Evolutionary conservation across 1,284 basidiomycete genomes (phyloP).

Genomic region (Acaromyces ingoldii): DNA sequence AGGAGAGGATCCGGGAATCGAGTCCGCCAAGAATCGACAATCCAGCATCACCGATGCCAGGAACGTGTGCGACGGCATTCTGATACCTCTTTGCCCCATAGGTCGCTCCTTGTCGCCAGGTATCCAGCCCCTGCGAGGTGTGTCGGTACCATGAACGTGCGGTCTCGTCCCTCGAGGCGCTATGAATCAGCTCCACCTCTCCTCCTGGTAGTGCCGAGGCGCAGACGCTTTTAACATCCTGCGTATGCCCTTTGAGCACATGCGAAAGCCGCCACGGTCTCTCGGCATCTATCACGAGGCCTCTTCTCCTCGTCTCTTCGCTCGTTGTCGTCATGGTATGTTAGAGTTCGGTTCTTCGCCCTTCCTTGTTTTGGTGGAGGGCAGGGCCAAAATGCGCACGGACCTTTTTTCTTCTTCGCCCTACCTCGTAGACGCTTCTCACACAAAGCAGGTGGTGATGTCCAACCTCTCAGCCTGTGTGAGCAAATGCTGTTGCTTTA

Average conservation of each 20-base stretch:
- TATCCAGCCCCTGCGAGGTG: background rate
- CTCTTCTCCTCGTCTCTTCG: too few species aligned
- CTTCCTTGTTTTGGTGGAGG: too few species aligned
- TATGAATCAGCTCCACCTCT: background rate
- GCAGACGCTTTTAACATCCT: background rate
- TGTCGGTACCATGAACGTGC: background rate
- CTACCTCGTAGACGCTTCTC: too few species aligned
- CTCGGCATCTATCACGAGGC: background rate
- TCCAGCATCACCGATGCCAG: background rate
- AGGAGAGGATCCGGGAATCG: slow-evolving; percentile 28
- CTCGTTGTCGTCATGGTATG: too few species aligned
- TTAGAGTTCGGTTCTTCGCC: too few species aligned
- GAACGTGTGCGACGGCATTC: background rate
- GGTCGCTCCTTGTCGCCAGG: background rate
- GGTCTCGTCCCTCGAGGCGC: slow-evolving; percentile 3
- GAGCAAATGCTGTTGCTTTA: too few species aligned
- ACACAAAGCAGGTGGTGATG: too few species aligned
- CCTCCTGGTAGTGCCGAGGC: background rate
- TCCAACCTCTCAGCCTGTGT: too few species aligned
- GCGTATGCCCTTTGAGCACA: background rate
- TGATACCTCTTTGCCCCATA: background rate
- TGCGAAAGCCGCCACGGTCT: background rate
- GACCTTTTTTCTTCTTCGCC: too few species aligned
- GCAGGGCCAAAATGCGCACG: too few species aligned
- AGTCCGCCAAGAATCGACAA: slow-evolving; percentile 16